Evolutionary conservation across 345 rosid genomes (phyloP), one percentile per base, ranked within the genome.

Genomic region (Gossypium ekmanianum): DNA sequence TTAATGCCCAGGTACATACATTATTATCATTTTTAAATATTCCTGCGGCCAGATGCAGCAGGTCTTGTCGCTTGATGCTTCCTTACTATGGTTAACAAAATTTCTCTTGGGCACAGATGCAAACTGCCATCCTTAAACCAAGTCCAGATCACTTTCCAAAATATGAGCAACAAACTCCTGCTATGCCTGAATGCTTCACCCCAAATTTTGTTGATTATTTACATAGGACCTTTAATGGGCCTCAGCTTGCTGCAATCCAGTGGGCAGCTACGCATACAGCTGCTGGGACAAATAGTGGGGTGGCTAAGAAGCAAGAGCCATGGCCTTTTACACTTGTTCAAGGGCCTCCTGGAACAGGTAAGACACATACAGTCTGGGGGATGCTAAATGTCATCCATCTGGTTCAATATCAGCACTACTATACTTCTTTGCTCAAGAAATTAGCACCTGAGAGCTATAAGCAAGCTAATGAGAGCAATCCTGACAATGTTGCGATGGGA

Each of bases 221-320:
- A 79, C 91, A 84, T 68, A 82, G 94, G 83, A 84, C 90, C 75
- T 95, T 95, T 81, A 95, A 95, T 63, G 91, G 84, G 12, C 99
- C 99, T 50, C 99, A 95, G 83, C 86, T 95, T 71, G 91, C 89
- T 48, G 98, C 99, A 73, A 95, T 95, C 70, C 93, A 91, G 58
- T 93, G 98, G 99, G 98, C 99, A 74, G 99, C 99, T 56, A 93
- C 84, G 85, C 99, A 95, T 79, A 95, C 99, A 17, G 99, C 98
- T 79, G 97, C 99, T 66, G 99, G 99, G 81, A 95, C 98, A 47
- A 90, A 89, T 72, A 95, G 97, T 76, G 93, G 92, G 69, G 75
- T 68, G 50, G 78, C 93, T 59, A 93, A 91, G 90, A 89, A 84
- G 84, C 97, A 89, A 84, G 98, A 91, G 75, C 99, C 99, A 14